phyloP scores from a whole-genome alignment of 768 basidiomycete genomes.

The Boletus sp. region DNA sequence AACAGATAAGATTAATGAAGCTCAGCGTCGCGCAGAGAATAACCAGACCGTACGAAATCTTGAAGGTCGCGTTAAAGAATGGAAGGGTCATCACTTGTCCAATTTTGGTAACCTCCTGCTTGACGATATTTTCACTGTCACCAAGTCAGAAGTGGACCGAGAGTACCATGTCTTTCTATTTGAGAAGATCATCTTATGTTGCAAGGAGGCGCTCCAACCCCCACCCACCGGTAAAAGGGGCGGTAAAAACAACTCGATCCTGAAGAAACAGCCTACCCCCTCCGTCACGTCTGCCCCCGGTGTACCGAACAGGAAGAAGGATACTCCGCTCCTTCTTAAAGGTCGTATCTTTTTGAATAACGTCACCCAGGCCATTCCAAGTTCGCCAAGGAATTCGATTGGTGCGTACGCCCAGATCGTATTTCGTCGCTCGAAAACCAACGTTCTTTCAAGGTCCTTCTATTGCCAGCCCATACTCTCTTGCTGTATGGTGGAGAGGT shows the following conservation, averaged over 20 bases:
- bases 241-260: constrained; percentile 80
- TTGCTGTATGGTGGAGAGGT: constrained; percentile 93
- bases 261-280: constrained; percentile 73
- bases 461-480: constrained; percentile 61
- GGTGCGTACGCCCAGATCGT: constrained; percentile 44
- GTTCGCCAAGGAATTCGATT: constrained; percentile 51
- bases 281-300: constrained; percentile 46
- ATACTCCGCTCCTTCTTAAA: constrained; percentile 82
- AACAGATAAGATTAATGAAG: constrained; percentile 94
- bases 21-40: constrained; percentile 89
- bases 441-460: constrained; percentile 39
- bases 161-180: constrained; percentile 99
- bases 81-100: constrained; percentile 96
- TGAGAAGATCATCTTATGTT: constrained; percentile 98
- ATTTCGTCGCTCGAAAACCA: background rate
- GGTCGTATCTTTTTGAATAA: constrained; percentile 97
- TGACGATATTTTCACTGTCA: constrained; percentile 94
- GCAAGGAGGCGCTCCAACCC: constrained; percentile 78
- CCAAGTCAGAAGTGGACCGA: constrained; percentile 92
- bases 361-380: constrained; percentile 76
- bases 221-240: constrained; percentile 62
- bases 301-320: constrained; percentile 66
- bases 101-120: constrained; percentile 93
- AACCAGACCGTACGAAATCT: constrained; percentile 86
- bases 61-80: constrained; percentile 86